These are phyloP conservation scores for Scleroderma citrinum DNA, from an alignment of 768 basidiomycete species.

Conservation along the genomic window DNA sequence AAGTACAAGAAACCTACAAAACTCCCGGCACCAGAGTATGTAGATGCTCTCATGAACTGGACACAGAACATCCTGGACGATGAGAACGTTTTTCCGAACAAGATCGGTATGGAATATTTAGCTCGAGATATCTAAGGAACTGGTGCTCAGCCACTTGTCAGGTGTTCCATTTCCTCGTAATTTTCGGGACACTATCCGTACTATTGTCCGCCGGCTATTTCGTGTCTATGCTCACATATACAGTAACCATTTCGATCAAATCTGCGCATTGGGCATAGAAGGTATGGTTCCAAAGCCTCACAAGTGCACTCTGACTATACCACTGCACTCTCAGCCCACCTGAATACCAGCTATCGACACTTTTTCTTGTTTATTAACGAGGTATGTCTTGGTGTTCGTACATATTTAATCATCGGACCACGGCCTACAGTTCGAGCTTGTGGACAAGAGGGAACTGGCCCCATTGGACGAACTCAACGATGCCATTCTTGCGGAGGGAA, in stretches of 20 bases:
- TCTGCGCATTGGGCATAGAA: constrained; percentile 97
- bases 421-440: constrained; percentile 67
- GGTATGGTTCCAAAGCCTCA: constrained; percentile 41
- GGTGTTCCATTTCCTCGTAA: constrained; percentile 88
- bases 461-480: constrained; percentile 95
- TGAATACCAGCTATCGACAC: constrained; percentile 97
- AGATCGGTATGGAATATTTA: constrained; percentile 59
- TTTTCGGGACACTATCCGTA: constrained; percentile 87
- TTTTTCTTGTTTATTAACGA: constrained; percentile 97
- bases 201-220: constrained; percentile 88
- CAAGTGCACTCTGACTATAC: not conserved
- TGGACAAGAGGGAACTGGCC: constrained; percentile 95
- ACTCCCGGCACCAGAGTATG: constrained; percentile 92
- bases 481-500: constrained; percentile 67
- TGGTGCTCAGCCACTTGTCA: constrained; percentile 25
- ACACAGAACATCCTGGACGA: constrained; percentile 90
- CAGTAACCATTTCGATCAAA: constrained; percentile 98
- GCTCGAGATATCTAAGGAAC: not conserved
- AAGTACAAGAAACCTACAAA: constrained; percentile 90
- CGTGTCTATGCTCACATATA: constrained; percentile 98
- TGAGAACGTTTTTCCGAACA: constrained; percentile 87
- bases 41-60: constrained; percentile 99
- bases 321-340: constrained; percentile 60
- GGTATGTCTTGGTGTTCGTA: constrained; percentile 39
- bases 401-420: constrained; percentile 4